Evolutionary conservation across 441 rosid genomes (phyloP).

Genomic region (Eugenia klotzschiana): DNA sequence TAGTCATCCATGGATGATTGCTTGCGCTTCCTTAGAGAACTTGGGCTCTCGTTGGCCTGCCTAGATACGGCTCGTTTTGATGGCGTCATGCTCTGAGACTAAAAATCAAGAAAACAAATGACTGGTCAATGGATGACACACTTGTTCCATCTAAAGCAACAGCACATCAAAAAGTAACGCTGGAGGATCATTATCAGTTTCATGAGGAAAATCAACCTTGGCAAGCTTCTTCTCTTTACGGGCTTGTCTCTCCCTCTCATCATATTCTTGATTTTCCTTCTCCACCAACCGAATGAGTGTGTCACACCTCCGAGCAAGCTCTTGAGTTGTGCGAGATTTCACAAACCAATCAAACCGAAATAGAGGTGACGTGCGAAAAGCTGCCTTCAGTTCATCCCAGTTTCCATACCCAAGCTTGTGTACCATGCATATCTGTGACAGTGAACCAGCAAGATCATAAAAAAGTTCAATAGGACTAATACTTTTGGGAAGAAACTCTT

Average conservation of each 20-base stretch:
- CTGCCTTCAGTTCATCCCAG: conserved; percentile 96
- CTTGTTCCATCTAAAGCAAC: not conserved
- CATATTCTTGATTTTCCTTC: conserved; percentile 96
- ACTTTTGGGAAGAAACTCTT: not conserved
- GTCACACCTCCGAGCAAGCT: conserved; percentile 93
- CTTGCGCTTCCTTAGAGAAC: conserved; percentile 58
- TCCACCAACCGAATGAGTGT: conserved; percentile 88
- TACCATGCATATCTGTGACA: conserved; percentile 83
- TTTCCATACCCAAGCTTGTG: conserved; percentile 98
- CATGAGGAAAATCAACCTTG: conserved; percentile 33
- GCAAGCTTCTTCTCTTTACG: conserved; percentile 96
- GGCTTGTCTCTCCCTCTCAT: conserved; percentile 95
- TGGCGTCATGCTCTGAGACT: conserved; percentile 59
- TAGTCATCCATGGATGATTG: conserved; percentile 78
- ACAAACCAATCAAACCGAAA: conserved; percentile 97
- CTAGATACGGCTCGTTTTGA: conserved; percentile 61
- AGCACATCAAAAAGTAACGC: not conserved
- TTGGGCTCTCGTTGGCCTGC: conserved; percentile 65
- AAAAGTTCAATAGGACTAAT: not conserved
- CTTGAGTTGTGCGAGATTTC: conserved; percentile 87
- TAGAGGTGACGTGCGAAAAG: conserved; percentile 66
- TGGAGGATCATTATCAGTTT: not conserved
- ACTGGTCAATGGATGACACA: not conserved
- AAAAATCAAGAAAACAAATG: not conserved
- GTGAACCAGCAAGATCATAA: not conserved